Evolutionary conservation across 139 green algal genomes (phyloP), one percentile per base, ranked within the genome.

Genomic region (Chlamydomonas incerta): DNA sequence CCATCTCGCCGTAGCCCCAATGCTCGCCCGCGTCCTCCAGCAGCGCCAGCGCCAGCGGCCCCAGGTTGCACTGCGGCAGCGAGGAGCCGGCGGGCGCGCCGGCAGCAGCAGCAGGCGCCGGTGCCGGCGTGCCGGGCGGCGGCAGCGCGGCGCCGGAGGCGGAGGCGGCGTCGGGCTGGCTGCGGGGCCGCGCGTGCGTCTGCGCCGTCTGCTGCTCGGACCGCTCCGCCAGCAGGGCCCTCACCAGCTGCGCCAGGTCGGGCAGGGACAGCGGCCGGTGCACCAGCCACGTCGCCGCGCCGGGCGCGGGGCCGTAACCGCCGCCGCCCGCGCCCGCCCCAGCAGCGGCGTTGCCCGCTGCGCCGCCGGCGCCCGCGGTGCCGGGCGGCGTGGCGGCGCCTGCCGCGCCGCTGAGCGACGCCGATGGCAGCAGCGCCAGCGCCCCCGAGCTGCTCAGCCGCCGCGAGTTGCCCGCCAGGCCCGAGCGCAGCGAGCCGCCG

Each of bases 1-100:
- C 80, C 29, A 79, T 71, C 68, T 86, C 80, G 3, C 23, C 13
- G 52, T 77, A 77, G 34, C 80, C 80, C 80, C 80, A 86, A n/a
- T 86, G 68, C 55, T 35, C 68, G 0, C 24, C 52, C 17, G 62
- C 35, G 58, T 86, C 68, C 31, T 72, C 68, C 34, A 77, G 35
- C 34, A 86, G 68, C 68, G 46, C 33, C 68, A 86, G 57, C 34
- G 80, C 63, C 52, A 86, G 33, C n/a, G 34, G 55, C 0, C 68
- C 67, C 52, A 86, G 52, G 68, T 86, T 86, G 68, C 55, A 70
- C 0, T 31, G 68, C 28, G 77, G 77, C 63, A 83, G 65, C 28
- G 63, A 11, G 41, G 41, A 15, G 15, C 15, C 8, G 60, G 63
- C n/a, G n/a, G 26, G 6, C 1, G 9, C n/a, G n/a, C 29, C 63